Evolutionary conservation across 495 filamentous ascomycete species (phyloP), one percentile per base, ranked within the genome.

Genomic region (Acidomyces sp.): DNA sequence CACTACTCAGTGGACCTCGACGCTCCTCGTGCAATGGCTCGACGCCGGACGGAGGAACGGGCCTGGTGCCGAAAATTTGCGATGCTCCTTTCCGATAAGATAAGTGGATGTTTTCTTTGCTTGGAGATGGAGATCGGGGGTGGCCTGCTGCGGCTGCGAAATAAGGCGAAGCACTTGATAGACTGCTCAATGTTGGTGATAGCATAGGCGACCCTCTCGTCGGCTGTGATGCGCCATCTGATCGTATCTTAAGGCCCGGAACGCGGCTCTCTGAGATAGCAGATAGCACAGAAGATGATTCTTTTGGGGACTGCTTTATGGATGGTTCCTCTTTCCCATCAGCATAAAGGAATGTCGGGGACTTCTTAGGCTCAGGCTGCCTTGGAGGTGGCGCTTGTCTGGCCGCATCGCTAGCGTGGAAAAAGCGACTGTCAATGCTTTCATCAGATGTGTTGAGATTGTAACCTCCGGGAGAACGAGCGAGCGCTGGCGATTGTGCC

Each of bases 11-110:
- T 25, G 32, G 36, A 3, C 11, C 18, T 41, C 35, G 20, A 6
- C 39, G 35, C 28, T 45, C 25, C 5, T 6, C 7, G 19, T 4
- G 16, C 5, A 34, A 21, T 9, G 31, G 15, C 31, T 34, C 9
- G 7, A 34, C 31, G 7, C 30, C 34, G 36, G 33, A 27, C 36
- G n/a, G 25, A n/a, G 11, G 42, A 38, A 22, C 16, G 39, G 21
- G 58, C 38, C 33, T 45, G 26, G 27, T 42, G 4, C 48, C 48
- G 25, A 62, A 54, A 6, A 60, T 53, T 29, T 64, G 61, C 1
- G 60, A 62, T 4, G 48, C 60, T 6, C 60, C 61, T 48, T 63
- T 64, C 28, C 61, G 48, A 39, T 64, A 62, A 3, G 58, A 60
- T 5, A 60, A 45, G 41, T 60, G 61, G 23, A 60, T 60, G 45